phyloP scores from a whole-genome alignment of 176 grass and related monocot species.

The Zoysia pacifica region DNA sequence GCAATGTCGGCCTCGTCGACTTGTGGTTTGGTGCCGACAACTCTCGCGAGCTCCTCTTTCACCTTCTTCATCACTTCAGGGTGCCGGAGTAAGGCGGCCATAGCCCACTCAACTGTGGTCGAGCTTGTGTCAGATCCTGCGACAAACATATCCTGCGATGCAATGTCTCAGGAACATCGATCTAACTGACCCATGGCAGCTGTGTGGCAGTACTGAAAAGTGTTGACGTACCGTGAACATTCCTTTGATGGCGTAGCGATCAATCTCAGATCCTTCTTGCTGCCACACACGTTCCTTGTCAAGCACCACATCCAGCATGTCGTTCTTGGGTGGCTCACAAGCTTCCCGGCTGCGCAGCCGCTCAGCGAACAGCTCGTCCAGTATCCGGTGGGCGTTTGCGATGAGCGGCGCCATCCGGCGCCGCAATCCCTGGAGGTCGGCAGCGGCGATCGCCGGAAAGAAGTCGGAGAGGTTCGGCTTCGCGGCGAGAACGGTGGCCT shows the following conservation, averaged over 20 bases:
- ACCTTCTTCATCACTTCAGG: slow-evolving; percentile 31
- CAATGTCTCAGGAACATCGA: too few relatives aligned
- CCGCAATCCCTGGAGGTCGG: slow-evolving; percentile 3
- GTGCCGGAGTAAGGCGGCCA: slow-evolving; percentile 27
- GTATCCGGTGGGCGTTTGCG: fast-evolving
- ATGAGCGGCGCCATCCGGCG: not conserved
- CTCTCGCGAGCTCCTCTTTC: slow-evolving; percentile 10
- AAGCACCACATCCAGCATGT: slow-evolving; percentile 37
- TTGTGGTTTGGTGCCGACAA: slow-evolving; percentile 1
- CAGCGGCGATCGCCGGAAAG: slow-evolving; percentile 6
- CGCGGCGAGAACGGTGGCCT: not conserved
- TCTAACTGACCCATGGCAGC: too few relatives aligned
- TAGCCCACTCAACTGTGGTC: slow-evolving; percentile 38
- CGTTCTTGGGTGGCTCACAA: not conserved
- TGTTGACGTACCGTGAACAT: slow-evolving; percentile 24
- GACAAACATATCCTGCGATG: slow-evolving; percentile 41
- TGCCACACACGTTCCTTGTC: slow-evolving; percentile 1
- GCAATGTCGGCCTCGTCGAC: slow-evolving; percentile 38
- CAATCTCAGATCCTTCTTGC: not conserved
- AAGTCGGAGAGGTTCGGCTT: slow-evolving; percentile 2
- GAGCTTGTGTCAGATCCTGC: slow-evolving; percentile 45
- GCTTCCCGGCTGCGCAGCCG: not conserved
- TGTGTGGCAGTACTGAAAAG: not conserved
- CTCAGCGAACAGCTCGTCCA: not conserved
- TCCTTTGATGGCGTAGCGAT: slow-evolving; percentile 5